phyloP scores from a whole-genome alignment of 441 rosid genomes.

The Erodium chrysanthum region DNA sequence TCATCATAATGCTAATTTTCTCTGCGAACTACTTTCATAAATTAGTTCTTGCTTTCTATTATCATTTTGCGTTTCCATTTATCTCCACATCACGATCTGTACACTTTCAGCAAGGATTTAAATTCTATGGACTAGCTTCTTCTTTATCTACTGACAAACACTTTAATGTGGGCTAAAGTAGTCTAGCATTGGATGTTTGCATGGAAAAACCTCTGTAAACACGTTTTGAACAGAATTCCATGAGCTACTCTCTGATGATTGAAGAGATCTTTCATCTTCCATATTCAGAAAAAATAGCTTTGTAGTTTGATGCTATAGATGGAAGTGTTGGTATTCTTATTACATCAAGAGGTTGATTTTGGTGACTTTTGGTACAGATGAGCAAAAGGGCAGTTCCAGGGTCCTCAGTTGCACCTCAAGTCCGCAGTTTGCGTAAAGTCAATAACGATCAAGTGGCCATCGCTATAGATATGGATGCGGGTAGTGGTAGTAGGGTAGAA shows the following conservation, averaged over 20 bases:
- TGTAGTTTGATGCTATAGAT: constrained; percentile 10
- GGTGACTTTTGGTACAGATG: constrained; percentile 40
- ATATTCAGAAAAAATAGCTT: background rate
- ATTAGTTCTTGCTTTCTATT: constrained; percentile 1
- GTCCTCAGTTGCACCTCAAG: constrained; percentile 59
- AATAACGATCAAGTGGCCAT: constrained; percentile 90
- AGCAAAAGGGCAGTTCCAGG: constrained; percentile 67
- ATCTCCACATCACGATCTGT: background rate
- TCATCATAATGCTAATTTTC: background rate
- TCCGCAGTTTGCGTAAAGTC: constrained; percentile 79
- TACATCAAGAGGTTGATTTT: constrained; percentile 12
- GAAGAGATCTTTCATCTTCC: background rate
- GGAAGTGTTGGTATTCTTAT: background rate
- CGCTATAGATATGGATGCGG: constrained; percentile 59
- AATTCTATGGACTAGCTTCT: no score
- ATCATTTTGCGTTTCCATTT: background rate
- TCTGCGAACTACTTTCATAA: background rate
- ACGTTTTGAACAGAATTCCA: background rate
- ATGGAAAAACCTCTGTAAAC: background rate
- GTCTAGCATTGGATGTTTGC: constrained; percentile 7
- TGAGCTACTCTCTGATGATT: background rate
- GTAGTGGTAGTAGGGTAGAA: constrained; percentile 46
- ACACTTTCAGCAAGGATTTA: no score
- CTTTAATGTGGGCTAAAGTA: background rate
- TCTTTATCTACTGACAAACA: background rate